Conservation (phyloP, 805 yeast genomes). For the Yamadazyma scolyti region DNA sequence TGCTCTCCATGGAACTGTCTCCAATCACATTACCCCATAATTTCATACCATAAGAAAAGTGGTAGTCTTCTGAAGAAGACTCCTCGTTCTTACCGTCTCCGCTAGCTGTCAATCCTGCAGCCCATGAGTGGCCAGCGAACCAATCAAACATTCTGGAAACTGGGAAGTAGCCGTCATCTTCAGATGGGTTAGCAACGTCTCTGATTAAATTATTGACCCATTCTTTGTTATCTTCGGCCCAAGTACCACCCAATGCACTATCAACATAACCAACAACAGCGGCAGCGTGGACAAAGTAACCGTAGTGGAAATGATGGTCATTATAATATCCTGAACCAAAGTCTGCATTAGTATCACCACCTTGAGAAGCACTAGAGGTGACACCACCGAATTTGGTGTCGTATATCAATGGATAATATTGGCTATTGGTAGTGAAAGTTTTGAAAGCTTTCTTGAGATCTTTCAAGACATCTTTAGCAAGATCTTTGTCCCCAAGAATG, state of each 20-base stretch:
- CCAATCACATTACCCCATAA: constrained; percentile 63
- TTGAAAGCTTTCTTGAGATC: constrained; percentile 43
- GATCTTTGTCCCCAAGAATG: constrained; percentile 41
- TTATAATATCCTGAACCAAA: constrained; percentile 77
- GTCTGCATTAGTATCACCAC: constrained; percentile 46
- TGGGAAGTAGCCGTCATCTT: constrained; percentile 59
- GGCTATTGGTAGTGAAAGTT: constrained; percentile 36
- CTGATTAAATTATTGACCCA: constrained; percentile 63
- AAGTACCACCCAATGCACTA: constrained; percentile 44
- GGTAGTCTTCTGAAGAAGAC: constrained; percentile 70
- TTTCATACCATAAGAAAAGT: constrained; percentile 65
- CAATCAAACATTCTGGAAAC: constrained; percentile 70
- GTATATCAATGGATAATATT: constrained; percentile 48
- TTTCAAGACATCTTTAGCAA: constrained; percentile 29
- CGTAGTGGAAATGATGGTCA: constrained; percentile 87
- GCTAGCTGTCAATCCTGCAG: constrained; percentile 63
- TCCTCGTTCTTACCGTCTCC: constrained; percentile 79
- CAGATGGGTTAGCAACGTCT: constrained; percentile 64
- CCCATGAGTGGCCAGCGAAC: constrained; percentile 79
- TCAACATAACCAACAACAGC: constrained; percentile 74
- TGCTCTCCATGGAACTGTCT: constrained; percentile 50
- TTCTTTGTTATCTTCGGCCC: constrained; percentile 46
- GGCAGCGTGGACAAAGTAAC: constrained; percentile 80
- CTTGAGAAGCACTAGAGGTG: constrained; percentile 47
- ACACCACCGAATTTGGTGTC: constrained; percentile 56